A percentile compares a stretch with the other conserved stretches of the same genome.
Evolutionary conservation across 139 green algal species (phyloP).

Genomic region (Helicosporidium sp.): DNA sequence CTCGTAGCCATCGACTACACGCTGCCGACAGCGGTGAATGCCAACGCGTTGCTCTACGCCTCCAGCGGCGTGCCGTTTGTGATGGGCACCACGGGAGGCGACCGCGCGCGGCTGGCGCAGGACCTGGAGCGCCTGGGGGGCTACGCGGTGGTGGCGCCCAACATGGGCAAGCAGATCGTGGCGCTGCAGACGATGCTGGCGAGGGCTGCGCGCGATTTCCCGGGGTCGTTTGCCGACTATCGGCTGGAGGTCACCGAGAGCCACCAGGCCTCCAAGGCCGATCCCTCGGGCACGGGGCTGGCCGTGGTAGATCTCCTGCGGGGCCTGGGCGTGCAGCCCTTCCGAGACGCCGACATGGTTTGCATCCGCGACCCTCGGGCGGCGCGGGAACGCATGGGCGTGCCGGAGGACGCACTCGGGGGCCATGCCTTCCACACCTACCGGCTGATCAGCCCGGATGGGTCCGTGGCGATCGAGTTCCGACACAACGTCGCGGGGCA

Average conservation of each 20-base stretch:
- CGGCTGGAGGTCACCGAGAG: conserved; percentile 74
- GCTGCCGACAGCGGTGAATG: conserved; percentile 3
- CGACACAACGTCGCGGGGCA: conserved; percentile 90
- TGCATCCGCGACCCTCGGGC: conserved; percentile 36
- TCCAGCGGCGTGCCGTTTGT: conserved; percentile 75
- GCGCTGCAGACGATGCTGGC: conserved; percentile 79
- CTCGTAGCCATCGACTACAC: neutral
- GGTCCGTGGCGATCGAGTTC: conserved; percentile 76
- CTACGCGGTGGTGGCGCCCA: conserved; percentile 88
- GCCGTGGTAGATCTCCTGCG: conserved; percentile 74
- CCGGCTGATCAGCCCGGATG: conserved; percentile 58
- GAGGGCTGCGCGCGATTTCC: conserved; percentile 73
- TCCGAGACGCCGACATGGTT: too few species aligned
- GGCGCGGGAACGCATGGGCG: conserved; percentile 45
- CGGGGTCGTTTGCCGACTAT: conserved; percentile 84
- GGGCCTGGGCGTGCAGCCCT: conserved; percentile 50
- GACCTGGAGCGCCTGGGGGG: conserved; percentile 29
- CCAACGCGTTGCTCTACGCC: conserved; percentile 74
- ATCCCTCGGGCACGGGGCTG: conserved; percentile 80
- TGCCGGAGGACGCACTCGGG: conserved; percentile 29
- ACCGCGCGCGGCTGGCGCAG: conserved; percentile 54
- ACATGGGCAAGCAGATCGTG: conserved; percentile 96
- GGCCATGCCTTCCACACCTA: conserved; percentile 98
- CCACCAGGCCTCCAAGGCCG: conserved; percentile 90
- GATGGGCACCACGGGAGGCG: conserved; percentile 93